Evolutionary conservation across 495 filamentous ascomycete species (phyloP), one percentile per base, ranked within the genome.

Genomic region (Pseudoneurospora amorphoporcata): DNA sequence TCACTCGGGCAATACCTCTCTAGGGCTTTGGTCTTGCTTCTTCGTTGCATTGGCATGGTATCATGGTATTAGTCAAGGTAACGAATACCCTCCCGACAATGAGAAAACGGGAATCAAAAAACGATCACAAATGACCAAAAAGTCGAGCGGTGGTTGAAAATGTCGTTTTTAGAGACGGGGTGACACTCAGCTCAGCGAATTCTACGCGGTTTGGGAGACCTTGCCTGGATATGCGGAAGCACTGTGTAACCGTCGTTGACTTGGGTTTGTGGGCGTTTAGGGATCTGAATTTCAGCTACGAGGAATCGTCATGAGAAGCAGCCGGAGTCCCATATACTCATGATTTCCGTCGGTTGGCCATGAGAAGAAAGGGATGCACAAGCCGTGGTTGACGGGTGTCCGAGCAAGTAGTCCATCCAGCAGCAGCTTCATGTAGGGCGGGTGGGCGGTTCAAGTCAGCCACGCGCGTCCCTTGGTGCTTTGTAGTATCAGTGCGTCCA

Each of bases 1-100:
- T 85, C 81, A 82, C 53, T 84, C 79, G 78, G 82, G 80, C 83
- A 84, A 84, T 84, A 85, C 84, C 80, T 86, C 83, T 86, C 79
- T 80, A 77, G 82, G 80, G 78, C 74, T 75, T 76, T 76, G 80
- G 80, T 78, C 77, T 81, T 82, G 79, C 79, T 82, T 86, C 83
- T 75, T 82, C 80, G 86, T 84, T 87, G 84, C 85, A 86, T 87
- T 83, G 85, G 85, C 84, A 83, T 83, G 83, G 84, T 82, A 84
- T 81, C 73, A 84, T 81, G 79, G 80, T 76, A 79, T 81, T 82
- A 81, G 79, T 82, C 81, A 81, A 82, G 82, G 81, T 82, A 84
- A 84, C 82, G 79, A 80, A 73, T 74, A 79, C 75, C 76, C 77
- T 80, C 75, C 68, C 71, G 74, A 77, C 68, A 73, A 72, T 72